phyloP scores from a whole-genome alignment of 257 asterid species.

The Solanum clarkiae region DNA sequence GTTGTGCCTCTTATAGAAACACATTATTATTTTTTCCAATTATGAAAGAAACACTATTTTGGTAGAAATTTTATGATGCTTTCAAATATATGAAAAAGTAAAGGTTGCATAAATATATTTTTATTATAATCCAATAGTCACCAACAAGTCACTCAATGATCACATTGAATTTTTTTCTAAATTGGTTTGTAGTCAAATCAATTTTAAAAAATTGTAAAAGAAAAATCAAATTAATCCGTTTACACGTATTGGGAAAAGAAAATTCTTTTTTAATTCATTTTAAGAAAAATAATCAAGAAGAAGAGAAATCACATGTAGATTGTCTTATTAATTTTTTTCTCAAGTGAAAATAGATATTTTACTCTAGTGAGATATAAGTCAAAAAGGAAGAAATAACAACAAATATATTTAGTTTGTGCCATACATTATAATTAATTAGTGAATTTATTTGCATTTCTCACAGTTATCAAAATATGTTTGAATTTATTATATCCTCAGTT shows the following conservation, averaged over 20 bases:
- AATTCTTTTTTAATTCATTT: neutral
- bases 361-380: neutral
- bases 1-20: too few relatives aligned
- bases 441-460: too few relatives aligned
- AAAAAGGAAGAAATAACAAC: too few relatives aligned
- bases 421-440: too few relatives aligned
- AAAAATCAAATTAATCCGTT: neutral
- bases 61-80: neutral
- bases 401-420: neutral
- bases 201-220: neutral
- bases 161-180: neutral
- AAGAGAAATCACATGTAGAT: neutral
- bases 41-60: neutral
- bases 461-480: too few relatives aligned
- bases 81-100: neutral
- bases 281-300: neutral
- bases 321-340: neutral
- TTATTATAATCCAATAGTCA: neutral
- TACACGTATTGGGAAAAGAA: neutral
- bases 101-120: neutral
- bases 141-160: neutral
- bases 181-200: neutral
- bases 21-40: neutral
- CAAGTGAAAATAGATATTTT: neutral
- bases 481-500: too few relatives aligned